Percentiles rank a stretch among this genome's conserved stretches.
Conservation (phyloP, 805 yeast genomes). For the Teunomyces cretensis region DNA sequence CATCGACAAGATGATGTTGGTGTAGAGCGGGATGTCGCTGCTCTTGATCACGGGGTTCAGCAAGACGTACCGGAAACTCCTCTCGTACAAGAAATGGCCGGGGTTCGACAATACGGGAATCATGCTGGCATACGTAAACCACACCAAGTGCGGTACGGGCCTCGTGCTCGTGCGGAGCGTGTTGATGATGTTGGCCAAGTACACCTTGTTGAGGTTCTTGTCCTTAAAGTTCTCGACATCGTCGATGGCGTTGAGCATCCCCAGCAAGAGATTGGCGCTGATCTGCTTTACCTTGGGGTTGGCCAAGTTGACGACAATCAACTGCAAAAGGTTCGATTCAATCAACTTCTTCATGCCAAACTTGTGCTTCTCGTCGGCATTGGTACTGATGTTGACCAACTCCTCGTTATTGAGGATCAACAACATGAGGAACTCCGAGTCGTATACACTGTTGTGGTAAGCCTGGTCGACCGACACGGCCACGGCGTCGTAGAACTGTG, state of each 20-base stretch:
- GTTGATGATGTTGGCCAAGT: conserved; percentile 47
- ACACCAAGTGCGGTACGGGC: conserved; percentile 47
- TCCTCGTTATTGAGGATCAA: conserved; percentile 65
- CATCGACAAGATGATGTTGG: conserved; percentile 31
- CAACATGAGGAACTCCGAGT: conserved; percentile 68
- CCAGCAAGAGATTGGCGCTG: conserved; percentile 43
- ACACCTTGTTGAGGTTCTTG: conserved; percentile 51
- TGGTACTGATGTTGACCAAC: conserved; percentile 42
- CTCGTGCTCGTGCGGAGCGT: conserved; percentile 25
- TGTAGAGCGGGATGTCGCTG: conserved; percentile 48
- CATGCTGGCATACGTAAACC: conserved; percentile 55
- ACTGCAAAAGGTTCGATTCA: conserved; percentile 55
- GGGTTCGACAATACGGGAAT: conserved; percentile 65
- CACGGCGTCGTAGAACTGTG: conserved; percentile 23
- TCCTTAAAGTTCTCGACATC: conserved; percentile 51
- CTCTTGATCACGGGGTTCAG: conserved; percentile 47
- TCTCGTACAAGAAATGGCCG: conserved; percentile 71
- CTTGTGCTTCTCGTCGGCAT: conserved; percentile 18
- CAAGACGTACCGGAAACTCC: conserved; percentile 63
- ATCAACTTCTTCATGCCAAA: conserved; percentile 58
- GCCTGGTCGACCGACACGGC: conserved; percentile 16
- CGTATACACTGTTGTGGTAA: conserved; percentile 47
- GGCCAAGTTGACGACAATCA: conserved; percentile 47
- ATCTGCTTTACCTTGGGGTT: conserved; percentile 33
- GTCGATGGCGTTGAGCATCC: conserved; percentile 42